Percentiles rank a stretch among this genome's conserved stretches.
These are phyloP conservation scores for Atalantia buxifolia DNA, from an alignment of 345 rosid genomes.

Conservation along the genomic window DNA sequence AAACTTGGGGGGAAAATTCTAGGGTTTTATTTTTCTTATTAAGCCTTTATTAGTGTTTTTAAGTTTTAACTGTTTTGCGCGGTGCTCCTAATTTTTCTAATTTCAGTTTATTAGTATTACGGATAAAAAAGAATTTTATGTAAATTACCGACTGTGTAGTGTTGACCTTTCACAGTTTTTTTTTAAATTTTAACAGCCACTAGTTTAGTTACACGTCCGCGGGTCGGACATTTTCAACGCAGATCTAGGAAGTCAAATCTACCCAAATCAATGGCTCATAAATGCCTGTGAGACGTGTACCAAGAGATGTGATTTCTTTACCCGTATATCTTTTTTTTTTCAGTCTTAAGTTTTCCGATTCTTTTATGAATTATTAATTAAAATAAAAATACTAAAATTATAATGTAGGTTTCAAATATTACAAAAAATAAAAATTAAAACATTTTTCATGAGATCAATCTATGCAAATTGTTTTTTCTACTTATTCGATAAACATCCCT, in stretches of 20 bases:
- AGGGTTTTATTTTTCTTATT: conserved; percentile 16
- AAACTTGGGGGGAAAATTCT: background rate
- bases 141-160: background rate
- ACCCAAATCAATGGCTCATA: background rate
- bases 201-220: background rate
- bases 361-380: too few species aligned
- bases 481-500: too few species aligned
- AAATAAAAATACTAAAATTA: too few species aligned
- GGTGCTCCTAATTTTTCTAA: background rate
- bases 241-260: background rate
- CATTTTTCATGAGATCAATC: too few species aligned
- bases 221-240: background rate
- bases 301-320: too few species aligned
- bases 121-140: background rate
- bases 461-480: too few species aligned
- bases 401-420: too few species aligned
- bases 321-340: too few species aligned
- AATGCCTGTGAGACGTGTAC: too few species aligned
- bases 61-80: background rate
- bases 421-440: too few species aligned
- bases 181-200: background rate
- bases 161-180: background rate
- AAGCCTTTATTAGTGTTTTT: background rate
- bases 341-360: too few species aligned
- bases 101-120: background rate